These are phyloP conservation scores for Inonotus hispidus DNA, from an alignment of 1,284 basidiomycete species.

Conservation along the genomic window DNA sequence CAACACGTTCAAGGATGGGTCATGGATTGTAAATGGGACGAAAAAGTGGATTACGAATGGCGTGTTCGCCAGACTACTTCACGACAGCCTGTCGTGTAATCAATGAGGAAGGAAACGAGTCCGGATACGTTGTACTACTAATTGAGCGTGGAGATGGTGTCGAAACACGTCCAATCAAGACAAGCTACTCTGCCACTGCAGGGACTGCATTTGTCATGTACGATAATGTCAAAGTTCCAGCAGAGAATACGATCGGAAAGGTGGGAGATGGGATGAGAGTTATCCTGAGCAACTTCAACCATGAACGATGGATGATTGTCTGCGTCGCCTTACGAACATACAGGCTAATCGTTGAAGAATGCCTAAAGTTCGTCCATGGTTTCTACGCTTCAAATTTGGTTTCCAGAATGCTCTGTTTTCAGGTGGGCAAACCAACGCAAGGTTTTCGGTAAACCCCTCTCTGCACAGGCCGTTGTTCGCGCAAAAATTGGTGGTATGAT, in stretches of 20 bases:
- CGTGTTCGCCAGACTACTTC: slow-evolving; percentile 73
- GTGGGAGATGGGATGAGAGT: slow-evolving; percentile 83
- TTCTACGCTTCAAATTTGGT: background rate
- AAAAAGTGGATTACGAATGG: slow-evolving; percentile 99
- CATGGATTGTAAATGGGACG: slow-evolving; percentile 85
- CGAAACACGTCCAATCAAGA: slow-evolving; percentile 88
- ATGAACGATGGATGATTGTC: slow-evolving; percentile 84
- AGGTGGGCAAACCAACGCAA: slow-evolving; percentile 82
- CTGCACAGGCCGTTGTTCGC: slow-evolving; percentile 87
- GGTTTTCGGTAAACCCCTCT: slow-evolving; percentile 88
- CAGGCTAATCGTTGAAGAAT: slow-evolving; percentile 71
- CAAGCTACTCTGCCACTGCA: slow-evolving; percentile 78
- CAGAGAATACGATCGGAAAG: slow-evolving; percentile 80
- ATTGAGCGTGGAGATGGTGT: slow-evolving; percentile 78
- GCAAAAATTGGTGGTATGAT: slow-evolving; percentile 88
- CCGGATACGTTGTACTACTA: slow-evolving; percentile 85
- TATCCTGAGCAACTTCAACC: slow-evolving; percentile 83
- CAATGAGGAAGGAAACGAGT: slow-evolving; percentile 29
- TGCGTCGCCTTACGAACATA: slow-evolving; percentile 68
- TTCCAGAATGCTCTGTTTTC: background rate
- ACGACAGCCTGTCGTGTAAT: slow-evolving; percentile 72
- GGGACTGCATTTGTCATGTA: slow-evolving; percentile 92
- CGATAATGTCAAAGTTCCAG: slow-evolving; percentile 85
- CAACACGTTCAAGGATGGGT: slow-evolving; percentile 45
- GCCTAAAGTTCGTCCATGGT: slow-evolving; percentile 52